A percentile compares a stretch with the other conserved stretches of the same genome.
Conservation (phyloP, 2,329 filamentous ascomycete genomes). For the Aureobasidium namibiae region DNA sequence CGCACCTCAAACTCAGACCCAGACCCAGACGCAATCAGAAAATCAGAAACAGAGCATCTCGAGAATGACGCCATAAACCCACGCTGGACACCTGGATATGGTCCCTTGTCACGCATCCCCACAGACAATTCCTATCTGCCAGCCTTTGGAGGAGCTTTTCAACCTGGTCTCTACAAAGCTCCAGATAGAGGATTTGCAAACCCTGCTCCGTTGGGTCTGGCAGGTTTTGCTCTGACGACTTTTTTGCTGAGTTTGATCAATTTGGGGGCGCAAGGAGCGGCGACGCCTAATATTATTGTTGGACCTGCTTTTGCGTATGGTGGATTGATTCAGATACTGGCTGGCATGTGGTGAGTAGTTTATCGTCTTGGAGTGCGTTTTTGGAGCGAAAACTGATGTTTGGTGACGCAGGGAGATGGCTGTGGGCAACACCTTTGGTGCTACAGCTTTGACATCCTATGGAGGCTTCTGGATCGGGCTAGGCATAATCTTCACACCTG, state of each 20-base stretch:
- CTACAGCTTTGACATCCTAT: slow-evolving; percentile 71
- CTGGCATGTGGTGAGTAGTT: slow-evolving; percentile 68
- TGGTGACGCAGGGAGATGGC: slow-evolving; percentile 62
- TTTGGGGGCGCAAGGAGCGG: slow-evolving; percentile 54
- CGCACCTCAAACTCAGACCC: background rate
- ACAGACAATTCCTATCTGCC: slow-evolving; percentile 36
- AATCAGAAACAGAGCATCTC: background rate
- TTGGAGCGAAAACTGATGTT: background rate
- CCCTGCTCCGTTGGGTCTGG: slow-evolving; percentile 68
- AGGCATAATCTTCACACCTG: slow-evolving; percentile 62
- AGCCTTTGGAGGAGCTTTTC: slow-evolving; percentile 65
- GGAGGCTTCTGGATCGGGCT: slow-evolving; percentile 78
- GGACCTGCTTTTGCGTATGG: slow-evolving; percentile 66
- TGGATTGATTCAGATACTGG: slow-evolving; percentile 68
- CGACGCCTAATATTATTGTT: slow-evolving; percentile 57
- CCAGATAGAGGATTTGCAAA: slow-evolving; percentile 61
- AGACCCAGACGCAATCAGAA: slow-evolving; percentile 2
- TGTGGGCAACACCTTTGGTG: slow-evolving; percentile 79
- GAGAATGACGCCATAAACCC: background rate
- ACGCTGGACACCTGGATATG: slow-evolving; percentile 5
- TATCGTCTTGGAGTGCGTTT: background rate
- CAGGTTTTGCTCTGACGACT: slow-evolving; percentile 73
- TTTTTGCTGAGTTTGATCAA: slow-evolving; percentile 73
- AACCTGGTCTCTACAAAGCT: slow-evolving; percentile 60
- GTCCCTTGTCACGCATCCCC: slow-evolving; percentile 43